Evolutionary conservation across 164 flowering plant species (phyloP).

Genomic region (Dillenia turbinata): DNA sequence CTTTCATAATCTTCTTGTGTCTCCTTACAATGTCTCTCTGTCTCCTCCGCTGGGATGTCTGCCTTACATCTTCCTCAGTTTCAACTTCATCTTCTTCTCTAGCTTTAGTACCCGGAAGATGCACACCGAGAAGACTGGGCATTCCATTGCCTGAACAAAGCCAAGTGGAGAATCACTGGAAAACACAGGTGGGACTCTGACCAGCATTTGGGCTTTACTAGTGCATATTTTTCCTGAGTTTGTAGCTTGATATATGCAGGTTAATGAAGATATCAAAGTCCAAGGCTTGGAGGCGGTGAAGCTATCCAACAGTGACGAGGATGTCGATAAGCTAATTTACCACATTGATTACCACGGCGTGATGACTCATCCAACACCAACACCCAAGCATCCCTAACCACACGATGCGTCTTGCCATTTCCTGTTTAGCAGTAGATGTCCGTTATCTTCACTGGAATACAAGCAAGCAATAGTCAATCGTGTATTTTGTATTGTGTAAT

Average conservation of each 20-base stretch:
- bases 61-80: constrained; percentile 9
- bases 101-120: constrained; percentile 13
- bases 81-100: constrained; percentile 2
- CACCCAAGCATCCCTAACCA: constrained; percentile 46
- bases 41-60: constrained; percentile 14
- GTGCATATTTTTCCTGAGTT: background rate
- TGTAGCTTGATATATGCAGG: constrained; percentile 23
- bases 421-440: background rate
- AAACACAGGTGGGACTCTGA: constrained; percentile 16
- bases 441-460: too few relatives aligned
- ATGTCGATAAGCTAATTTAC: constrained; percentile 37
- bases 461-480: too few relatives aligned
- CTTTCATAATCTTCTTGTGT: constrained; percentile 20
- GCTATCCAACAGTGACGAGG: constrained; percentile 3
- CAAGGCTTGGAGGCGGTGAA: constrained; percentile 3
- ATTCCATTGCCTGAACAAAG: background rate
- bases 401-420: background rate
- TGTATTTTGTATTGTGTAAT: too few relatives aligned
- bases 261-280: constrained; percentile 8
- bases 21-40: constrained; percentile 20
- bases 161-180: background rate
- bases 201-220: background rate
- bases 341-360: constrained; percentile 70
- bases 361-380: constrained; percentile 61
- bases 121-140: constrained; percentile 8